Evolutionary conservation across 306 rosid genomes (phyloP), one percentile per base, ranked within the genome.

Genomic region (Rosa rugosa): DNA sequence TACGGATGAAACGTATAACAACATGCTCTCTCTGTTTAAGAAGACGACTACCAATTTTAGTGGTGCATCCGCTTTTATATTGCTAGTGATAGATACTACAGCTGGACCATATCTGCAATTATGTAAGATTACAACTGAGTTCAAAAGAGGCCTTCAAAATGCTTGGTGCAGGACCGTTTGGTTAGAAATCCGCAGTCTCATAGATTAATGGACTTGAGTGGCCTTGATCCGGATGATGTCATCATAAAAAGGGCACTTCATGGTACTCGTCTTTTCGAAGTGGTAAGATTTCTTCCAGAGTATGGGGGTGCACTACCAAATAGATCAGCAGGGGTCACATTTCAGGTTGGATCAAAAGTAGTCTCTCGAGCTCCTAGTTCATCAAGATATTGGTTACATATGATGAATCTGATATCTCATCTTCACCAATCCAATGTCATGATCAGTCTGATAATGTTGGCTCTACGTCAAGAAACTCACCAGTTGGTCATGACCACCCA

Each of bases 261-360:
- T 78, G 94, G 93, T 46, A 73, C 77, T 57, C 83, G 91, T 40
- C 74, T 92, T 67, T 80, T 81, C 40, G 76, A 89, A 46, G 86
- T 86, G 23, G 78, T 86, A 23, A 78, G 73, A 80, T 86, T 88
- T 82, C 92, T 94, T 85, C 96, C 98, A 8, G 93, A 92, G 82
- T 89, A 72, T 72, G 91, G 88, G 12, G 92, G 93, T 41, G 66
- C 53, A 64, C 51, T 74, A 22, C 82, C 81, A 25, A 80, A 70
- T 42, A 65, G 47, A 41, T 72, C 76, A 77, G 49, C 40, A 49
- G 64, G 4, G 69, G 56, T 2, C 69, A 16, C 27, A 42, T 59
- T 41, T 23, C 69, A 60, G n/a, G 18, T 23, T 54, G 77, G 53
- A 73, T 31, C 69, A 63, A 63, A 25, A 27, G 11, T 53, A 53